Evolutionary conservation across 2,329 filamentous ascomycete species (phyloP), one percentile per base, ranked within the genome.

Genomic region (Cryoendolithus antarcticus): DNA sequence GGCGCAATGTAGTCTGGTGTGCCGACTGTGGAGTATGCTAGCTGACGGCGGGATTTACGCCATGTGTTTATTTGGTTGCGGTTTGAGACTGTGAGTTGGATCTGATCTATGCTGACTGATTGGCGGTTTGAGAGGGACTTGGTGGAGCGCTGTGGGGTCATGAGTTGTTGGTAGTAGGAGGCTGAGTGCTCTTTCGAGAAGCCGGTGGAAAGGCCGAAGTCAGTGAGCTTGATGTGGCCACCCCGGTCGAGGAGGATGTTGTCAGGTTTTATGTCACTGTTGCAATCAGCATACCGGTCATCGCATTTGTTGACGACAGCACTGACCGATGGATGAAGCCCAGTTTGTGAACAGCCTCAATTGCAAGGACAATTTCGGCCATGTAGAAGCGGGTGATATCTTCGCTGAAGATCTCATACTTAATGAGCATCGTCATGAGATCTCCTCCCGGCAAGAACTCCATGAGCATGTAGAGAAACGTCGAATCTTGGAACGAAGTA

Each of bases 371-470:
- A 53, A 96, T 89, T 62, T 98, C 89, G 19, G 91, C 91, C 76
- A 98, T 98, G 65, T 98, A 98, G 65, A 98, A 98, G 11, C 91
- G 79, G 24, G 91, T 98, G 50, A 98, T 96, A 51, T 98, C 91
- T 62, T 96, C 89, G 0, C 86, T 93, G 62, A 98, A 98, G 61
- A 98, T 95, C 62, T 98, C 91, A 58, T 98, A 98, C 72, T 96
- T 98, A 69, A 98, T 98, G 51, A 98, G 72, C 91, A 98, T 98
- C 3, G 91, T 98, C 91, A 98, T 98, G 61, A 98, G 64, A 67
- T 98, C 91, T 62, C 91, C 91, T 62, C 91, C 91, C 6, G 91
- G 91, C 62, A 98, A 74, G 65, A 96, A 98, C 65, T 98, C 91
- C 91, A 98, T 98, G 45, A 98, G 72, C 80, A 98, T 91, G 69